Evolutionary conservation across 139 green algal species (phyloP).

Genomic region (Chlorella ohadii): DNA sequence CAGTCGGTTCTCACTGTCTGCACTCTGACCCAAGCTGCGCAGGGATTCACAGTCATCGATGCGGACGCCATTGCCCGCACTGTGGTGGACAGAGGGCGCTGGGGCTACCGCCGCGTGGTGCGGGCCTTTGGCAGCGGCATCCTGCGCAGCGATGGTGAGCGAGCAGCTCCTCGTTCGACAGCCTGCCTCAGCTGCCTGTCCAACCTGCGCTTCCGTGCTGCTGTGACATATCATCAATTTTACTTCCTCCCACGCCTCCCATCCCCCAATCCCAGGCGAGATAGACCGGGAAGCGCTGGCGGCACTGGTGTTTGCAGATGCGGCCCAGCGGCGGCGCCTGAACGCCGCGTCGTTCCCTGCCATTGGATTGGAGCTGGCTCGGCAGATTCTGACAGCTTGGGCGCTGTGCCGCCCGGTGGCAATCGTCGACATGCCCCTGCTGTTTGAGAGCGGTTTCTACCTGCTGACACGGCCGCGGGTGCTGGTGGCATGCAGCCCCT

Average conservation of each 20-base stretch:
- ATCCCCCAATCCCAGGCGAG: slow-evolving; percentile 13
- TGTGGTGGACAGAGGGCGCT: slow-evolving; percentile 55
- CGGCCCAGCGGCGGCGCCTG: slow-evolving; percentile 53
- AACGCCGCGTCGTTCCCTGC: slow-evolving; percentile 80
- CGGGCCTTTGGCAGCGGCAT: slow-evolving; percentile 62
- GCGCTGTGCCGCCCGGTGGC: slow-evolving; percentile 49
- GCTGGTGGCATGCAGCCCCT: slow-evolving; percentile 60
- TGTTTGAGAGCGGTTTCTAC: slow-evolving; percentile 80
- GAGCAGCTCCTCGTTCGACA: background rate
- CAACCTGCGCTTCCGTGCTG: no score
- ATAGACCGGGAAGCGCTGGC: slow-evolving; percentile 75
- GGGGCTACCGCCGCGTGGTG: slow-evolving; percentile 70
- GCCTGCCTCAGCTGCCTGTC: background rate
- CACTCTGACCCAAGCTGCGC: background rate
- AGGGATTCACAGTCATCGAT: background rate
- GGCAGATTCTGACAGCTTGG: slow-evolving; percentile 59
- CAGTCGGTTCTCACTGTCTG: no score
- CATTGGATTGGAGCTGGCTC: slow-evolving; percentile 59
- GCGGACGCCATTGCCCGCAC: background rate
- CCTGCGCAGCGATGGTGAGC: slow-evolving; percentile 51
- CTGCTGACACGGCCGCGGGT: slow-evolving; percentile 50
- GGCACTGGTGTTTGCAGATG: slow-evolving; percentile 70
- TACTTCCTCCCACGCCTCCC: background rate
- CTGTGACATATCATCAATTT: no score
- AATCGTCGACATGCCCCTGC: slow-evolving; percentile 88